Evolutionary conservation across 2,329 filamentous ascomycete genomes (phyloP).

Genomic region (Phyllosticta citribraziliensis): DNA sequence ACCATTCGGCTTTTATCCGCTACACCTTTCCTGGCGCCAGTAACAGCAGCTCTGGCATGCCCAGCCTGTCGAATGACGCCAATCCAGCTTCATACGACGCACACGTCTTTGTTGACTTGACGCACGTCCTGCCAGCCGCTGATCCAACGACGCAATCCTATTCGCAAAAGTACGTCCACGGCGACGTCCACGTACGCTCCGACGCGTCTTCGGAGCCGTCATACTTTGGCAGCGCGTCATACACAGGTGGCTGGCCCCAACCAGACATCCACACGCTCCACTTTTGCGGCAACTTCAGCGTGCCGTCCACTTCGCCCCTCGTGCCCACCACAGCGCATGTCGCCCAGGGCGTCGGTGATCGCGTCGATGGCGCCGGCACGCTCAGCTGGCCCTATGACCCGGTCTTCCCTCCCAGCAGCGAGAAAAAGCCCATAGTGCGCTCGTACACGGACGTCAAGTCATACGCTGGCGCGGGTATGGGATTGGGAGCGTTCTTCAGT

Average conservation of each 20-base stretch:
- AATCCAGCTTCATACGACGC: conserved; percentile 19
- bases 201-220: conserved; percentile 22
- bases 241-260: conserved; percentile 32
- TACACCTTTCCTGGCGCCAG: conserved; percentile 25
- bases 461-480: conserved; percentile 11
- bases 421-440: conserved; percentile 9
- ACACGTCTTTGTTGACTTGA: conserved; percentile 38
- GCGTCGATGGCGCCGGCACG: conserved; percentile 13
- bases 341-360: conserved; percentile 17
- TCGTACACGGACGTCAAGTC: conserved; percentile 13
- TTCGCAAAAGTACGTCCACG: conserved; percentile 14
- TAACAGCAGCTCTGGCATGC: conserved; percentile 2
- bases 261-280: conserved; percentile 27
- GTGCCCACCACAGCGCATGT: conserved; percentile 13
- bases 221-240: conserved; percentile 40
- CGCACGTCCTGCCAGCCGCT: conserved; percentile 36
- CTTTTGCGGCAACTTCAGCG: conserved; percentile 25
- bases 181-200: conserved; percentile 11
- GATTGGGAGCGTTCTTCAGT: conserved; percentile 41
- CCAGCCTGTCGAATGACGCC: conserved; percentile 5
- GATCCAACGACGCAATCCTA: conserved; percentile 18
- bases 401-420: conserved; percentile 11
- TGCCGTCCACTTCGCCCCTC: conserved; percentile 16
- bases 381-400: conserved; percentile 15
- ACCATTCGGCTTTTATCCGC: conserved; percentile 28